Percentiles rank a stretch among this genome's conserved stretches.
These are phyloP conservation scores for Neonectria punicea DNA, from an alignment of 2,329 filamentous ascomycete genomes.

Conservation along the genomic window DNA sequence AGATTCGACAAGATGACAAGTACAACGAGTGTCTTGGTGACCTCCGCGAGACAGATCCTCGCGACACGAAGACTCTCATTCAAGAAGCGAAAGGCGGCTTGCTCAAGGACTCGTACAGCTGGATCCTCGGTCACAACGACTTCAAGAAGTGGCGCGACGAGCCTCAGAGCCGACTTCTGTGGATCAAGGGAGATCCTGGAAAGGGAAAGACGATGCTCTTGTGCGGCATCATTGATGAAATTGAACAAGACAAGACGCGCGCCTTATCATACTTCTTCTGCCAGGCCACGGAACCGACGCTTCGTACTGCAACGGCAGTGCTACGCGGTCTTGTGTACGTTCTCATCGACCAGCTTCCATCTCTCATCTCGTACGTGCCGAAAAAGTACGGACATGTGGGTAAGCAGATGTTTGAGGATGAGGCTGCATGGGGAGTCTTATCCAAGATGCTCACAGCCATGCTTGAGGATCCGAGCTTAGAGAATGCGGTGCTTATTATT, in stretches of 20 bases:
- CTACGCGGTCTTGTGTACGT: constrained; percentile 9
- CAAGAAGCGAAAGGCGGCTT: constrained; percentile 28
- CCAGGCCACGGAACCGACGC: not conserved
- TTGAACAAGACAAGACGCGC: not conserved
- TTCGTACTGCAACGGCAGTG: not conserved
- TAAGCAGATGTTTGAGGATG: not conserved
- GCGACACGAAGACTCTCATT: constrained; percentile 1
- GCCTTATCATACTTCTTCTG: constrained; percentile 19
- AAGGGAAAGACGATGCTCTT: constrained; percentile 53
- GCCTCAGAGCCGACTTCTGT: constrained; percentile 37
- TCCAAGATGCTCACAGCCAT: not conserved
- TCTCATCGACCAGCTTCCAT: constrained; percentile 4
- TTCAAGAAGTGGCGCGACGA: constrained; percentile 44
- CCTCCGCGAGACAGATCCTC: constrained; percentile 2
- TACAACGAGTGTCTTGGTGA: not conserved
- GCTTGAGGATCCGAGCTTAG: constrained; percentile 1
- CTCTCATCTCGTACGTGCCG: not conserved
- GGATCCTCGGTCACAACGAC: constrained; percentile 44
- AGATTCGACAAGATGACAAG: not conserved
- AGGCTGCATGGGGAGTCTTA: not conserved
- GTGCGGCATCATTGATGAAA: constrained; percentile 40
- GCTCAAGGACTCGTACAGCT: constrained; percentile 42
- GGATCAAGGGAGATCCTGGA: constrained; percentile 49
- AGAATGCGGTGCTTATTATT: not conserved
- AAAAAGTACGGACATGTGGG: not conserved